Evolutionary conservation across 106 monocot species (phyloP).

Genomic region (Narthecium ossifragum): DNA sequence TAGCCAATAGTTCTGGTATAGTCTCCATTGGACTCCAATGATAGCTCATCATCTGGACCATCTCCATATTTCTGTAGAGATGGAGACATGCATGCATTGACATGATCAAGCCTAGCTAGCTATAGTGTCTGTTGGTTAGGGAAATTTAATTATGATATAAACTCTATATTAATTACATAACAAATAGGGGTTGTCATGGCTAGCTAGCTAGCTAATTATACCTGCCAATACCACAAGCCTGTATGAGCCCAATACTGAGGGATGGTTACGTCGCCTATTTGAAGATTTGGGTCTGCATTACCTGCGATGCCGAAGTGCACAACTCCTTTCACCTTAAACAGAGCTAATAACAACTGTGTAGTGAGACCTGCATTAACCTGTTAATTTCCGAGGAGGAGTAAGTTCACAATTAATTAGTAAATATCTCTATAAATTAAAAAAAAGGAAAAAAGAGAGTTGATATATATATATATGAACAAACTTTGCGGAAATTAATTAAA

Average conservation of each 20-base stretch:
- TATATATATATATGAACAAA: neutral
- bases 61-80: constrained; percentile 30
- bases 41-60: constrained; percentile 31
- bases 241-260: constrained; percentile 43
- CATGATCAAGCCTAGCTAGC: too few species aligned
- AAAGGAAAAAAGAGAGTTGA: neutral
- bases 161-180: too few species aligned
- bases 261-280: constrained; percentile 55
- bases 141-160: too few species aligned
- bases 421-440: neutral
- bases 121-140: too few species aligned
- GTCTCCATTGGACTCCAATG: constrained; percentile 38
- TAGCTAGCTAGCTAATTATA: too few species aligned
- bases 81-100: too few species aligned
- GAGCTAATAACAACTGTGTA: constrained; percentile 35
- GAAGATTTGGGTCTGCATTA: constrained; percentile 36
- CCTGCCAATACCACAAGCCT: constrained; percentile 60
- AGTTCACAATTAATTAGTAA: too few species aligned
- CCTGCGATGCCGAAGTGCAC: constrained; percentile 56
- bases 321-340: constrained; percentile 46
- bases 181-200: too few species aligned
- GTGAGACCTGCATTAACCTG: constrained; percentile 56
- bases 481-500: neutral
- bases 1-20: constrained; percentile 38
- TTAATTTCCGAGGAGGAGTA: too few species aligned